Percentiles rank a stretch among this genome's conserved stretches.
phyloP scores from a whole-genome alignment of 2,329 filamentous ascomycete species.

The Microsporum canis region DNA sequence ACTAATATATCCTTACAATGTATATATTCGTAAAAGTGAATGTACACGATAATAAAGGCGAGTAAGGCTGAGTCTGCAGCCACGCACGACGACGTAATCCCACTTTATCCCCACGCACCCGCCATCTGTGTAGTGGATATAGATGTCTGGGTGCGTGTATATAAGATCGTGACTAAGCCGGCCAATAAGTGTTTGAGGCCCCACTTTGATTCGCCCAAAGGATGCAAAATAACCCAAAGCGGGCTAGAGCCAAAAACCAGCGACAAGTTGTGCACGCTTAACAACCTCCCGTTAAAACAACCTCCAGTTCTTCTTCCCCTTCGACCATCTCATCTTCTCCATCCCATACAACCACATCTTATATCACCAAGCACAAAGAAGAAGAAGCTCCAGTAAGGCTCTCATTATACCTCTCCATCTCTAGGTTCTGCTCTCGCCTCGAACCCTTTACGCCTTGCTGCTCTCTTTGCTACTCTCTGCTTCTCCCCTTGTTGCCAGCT shows the following conservation, averaged over 20 bases:
- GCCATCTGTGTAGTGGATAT: background rate
- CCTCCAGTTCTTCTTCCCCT: slow-evolving; percentile 6
- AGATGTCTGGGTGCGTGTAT: background rate
- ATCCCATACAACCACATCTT: background rate
- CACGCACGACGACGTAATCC: background rate
- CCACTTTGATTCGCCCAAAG: slow-evolving; percentile 5
- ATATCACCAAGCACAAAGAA: background rate
- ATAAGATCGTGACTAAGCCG: background rate
- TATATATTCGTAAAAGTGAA: background rate
- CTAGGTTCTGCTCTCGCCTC: background rate
- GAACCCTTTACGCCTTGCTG: background rate
- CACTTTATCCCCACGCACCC: background rate
- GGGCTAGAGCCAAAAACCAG: slow-evolving; percentile 18
- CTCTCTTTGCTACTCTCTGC: background rate
- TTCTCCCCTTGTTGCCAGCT: slow-evolving; percentile 2
- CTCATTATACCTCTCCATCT: background rate
- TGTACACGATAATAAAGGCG: background rate
- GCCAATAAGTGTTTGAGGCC: background rate
- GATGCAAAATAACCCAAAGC: slow-evolving; percentile 11
- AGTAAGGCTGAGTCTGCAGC: background rate
- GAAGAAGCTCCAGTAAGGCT: background rate
- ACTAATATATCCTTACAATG: background rate
- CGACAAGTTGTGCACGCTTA: slow-evolving; percentile 12
- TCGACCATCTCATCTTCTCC: slow-evolving; percentile 15
- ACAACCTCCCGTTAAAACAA: slow-evolving; percentile 12